Percentiles rank a stretch among this genome's conserved stretches.
Evolutionary conservation across 805 yeast genomes (phyloP).

Genomic region (Zygosaccharomyces bailii): DNA sequence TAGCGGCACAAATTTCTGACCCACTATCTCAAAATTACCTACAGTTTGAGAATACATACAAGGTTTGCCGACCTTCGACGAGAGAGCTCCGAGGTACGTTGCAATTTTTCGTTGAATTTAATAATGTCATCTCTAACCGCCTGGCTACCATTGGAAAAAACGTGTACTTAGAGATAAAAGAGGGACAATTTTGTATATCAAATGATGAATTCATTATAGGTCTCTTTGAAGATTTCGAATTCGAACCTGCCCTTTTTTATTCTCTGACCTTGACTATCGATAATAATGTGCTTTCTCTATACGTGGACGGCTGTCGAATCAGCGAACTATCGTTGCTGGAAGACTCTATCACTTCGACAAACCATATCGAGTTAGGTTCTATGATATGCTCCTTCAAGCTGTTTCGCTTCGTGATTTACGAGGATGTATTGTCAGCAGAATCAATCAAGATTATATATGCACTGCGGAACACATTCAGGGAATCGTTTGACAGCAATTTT

Average conservation of each 20-base stretch:
- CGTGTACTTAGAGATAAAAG: constrained; percentile 30
- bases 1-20: constrained; percentile 21
- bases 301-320: constrained; percentile 24
- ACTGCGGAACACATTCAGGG: constrained; percentile 11
- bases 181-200: constrained; percentile 28
- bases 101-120: constrained; percentile 33
- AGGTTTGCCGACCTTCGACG: constrained; percentile 13
- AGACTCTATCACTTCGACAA: constrained; percentile 12
- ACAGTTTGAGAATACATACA: constrained; percentile 31
- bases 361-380: constrained; percentile 32
- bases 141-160: constrained; percentile 28
- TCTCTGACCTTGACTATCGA: constrained; percentile 19
- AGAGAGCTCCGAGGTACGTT: constrained; percentile 21
- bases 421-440: constrained; percentile 12
- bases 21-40: constrained; percentile 27
- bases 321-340: constrained; percentile 23
- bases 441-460: constrained; percentile 12
- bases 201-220: constrained; percentile 32
- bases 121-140: constrained; percentile 29
- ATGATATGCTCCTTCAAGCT: constrained; percentile 34
- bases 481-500: constrained; percentile 6
- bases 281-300: constrained; percentile 17
- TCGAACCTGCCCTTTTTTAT: constrained; percentile 23
- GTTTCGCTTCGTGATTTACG: constrained; percentile 18
- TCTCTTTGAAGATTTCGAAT: constrained; percentile 28